Evolutionary conservation across 768 basidiomycete genomes (phyloP).

Genomic region (Fistulinella prunicolor): DNA sequence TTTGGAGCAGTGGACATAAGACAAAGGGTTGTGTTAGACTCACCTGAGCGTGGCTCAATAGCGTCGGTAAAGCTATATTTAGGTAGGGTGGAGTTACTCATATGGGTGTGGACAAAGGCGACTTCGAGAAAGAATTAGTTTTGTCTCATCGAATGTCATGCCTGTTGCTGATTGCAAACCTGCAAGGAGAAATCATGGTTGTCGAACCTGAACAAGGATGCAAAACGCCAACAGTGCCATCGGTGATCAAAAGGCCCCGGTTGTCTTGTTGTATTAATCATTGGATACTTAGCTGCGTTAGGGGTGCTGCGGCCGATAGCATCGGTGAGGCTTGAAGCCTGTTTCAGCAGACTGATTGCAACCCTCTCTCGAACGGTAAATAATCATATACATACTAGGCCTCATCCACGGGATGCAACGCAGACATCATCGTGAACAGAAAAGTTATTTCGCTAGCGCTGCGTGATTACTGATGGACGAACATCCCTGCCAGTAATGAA

Average conservation of each 20-base stretch:
- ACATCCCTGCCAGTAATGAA: constrained; percentile 12
- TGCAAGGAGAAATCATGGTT: too few species aligned
- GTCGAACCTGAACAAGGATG: background rate
- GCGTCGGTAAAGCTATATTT: too few species aligned
- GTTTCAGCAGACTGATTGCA: constrained; percentile 3
- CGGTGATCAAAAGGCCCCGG: constrained; percentile 4
- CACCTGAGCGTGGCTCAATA: too few species aligned
- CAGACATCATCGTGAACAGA: constrained; percentile 1
- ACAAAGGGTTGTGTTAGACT: background rate
- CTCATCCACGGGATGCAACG: background rate
- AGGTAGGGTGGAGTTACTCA: too few species aligned
- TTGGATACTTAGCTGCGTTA: constrained; percentile 9
- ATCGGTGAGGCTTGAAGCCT: constrained; percentile 9
- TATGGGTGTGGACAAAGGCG: too few species aligned
- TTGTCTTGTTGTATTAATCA: background rate
- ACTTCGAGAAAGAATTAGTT: too few species aligned
- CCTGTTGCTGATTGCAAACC: too few species aligned
- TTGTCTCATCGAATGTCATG: too few species aligned
- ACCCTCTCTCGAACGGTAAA: background rate
- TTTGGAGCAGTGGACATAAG: background rate
- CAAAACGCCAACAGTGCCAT: background rate
- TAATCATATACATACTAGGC: background rate
- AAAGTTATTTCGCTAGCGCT: background rate
- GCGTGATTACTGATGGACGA: background rate
- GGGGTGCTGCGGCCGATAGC: constrained; percentile 16